Evolutionary conservation across 805 yeast genomes (phyloP), one percentile per base, ranked within the genome.

Genomic region (Pichia phayaonensis): DNA sequence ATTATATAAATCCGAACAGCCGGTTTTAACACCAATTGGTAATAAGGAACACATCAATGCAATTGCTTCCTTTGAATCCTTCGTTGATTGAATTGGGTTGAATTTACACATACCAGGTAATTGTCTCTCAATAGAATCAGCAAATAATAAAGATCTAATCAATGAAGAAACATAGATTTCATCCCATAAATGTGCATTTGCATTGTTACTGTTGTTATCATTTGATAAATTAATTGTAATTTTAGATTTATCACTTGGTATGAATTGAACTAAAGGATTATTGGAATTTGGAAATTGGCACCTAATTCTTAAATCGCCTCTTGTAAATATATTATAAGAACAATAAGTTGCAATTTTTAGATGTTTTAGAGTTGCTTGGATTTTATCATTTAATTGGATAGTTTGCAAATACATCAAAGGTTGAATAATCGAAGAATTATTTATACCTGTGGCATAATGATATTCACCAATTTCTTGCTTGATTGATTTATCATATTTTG

Each of bases 251-350:
- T 74, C 69, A 18, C 72, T 70, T 41, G 80, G 72, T 1, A 84
- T 77, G 53, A 81, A 71, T 49, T 81, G 66, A 21, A 62, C 56
- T 60, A 71, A 46, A 48, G 72, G 54, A 60, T 61, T 63, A 5
- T 68, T 64, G 0, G 67, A 49, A 18, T 79, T 79, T 0, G 86
- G 84, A 54, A 80, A 76, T 44, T 73, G 72, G 20, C 79, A 75
- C 60, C 81, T 64, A 58, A 89, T 80, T 21, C 97, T 73, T 40
- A 90, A 69, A 64, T 92, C 99, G 6, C 84, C 76, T 49, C 75
- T 76, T 39, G 81, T 71, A 60, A 94, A 87, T 20, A 84, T 74
- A 65, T 94, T 90, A 69, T 81, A 88, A 16, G 82, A 67, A 64
- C 89, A 84, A 56, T 74, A 81, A 0, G 88, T 81, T 22, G 76